These are phyloP conservation scores for Candida bentonensis DNA, from an alignment of 805 yeast species.

Conservation along the genomic window DNA sequence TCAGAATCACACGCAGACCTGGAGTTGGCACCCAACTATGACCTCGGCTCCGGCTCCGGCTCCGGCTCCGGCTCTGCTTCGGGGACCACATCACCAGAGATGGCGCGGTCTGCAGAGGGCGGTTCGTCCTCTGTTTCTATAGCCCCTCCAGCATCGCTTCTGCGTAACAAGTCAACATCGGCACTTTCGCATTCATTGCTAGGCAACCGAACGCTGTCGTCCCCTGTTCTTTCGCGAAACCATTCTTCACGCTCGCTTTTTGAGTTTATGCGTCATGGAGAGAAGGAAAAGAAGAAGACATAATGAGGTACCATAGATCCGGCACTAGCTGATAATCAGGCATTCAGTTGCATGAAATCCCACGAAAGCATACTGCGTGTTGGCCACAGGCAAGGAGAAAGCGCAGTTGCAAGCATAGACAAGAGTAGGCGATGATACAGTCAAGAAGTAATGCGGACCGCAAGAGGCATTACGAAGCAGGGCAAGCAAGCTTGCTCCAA, in stretches of 20 bases:
- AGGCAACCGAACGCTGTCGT: not conserved
- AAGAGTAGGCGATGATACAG: no score
- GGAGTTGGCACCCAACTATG: not conserved
- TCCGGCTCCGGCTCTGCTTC: not conserved
- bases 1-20: not conserved
- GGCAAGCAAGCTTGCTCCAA: no score
- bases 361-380: no score
- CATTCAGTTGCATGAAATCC: no score
- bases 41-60: not conserved
- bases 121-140: not conserved
- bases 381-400: no score
- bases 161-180: not conserved
- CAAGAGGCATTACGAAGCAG: no score
- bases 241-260: conserved; percentile 2
- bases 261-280: not conserved
- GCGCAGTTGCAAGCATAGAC: no score
- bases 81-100: not conserved
- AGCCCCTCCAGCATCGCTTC: not conserved
- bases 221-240: not conserved
- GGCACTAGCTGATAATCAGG: no score
- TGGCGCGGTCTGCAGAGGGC: not conserved
- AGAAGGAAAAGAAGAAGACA: not conserved
- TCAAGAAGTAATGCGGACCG: no score
- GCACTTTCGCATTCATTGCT: not conserved
- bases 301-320: no score